These are phyloP conservation scores for Phytophthora citrophthora DNA, from an alignment of 352 stramenopile species.

Conservation along the genomic window DNA sequence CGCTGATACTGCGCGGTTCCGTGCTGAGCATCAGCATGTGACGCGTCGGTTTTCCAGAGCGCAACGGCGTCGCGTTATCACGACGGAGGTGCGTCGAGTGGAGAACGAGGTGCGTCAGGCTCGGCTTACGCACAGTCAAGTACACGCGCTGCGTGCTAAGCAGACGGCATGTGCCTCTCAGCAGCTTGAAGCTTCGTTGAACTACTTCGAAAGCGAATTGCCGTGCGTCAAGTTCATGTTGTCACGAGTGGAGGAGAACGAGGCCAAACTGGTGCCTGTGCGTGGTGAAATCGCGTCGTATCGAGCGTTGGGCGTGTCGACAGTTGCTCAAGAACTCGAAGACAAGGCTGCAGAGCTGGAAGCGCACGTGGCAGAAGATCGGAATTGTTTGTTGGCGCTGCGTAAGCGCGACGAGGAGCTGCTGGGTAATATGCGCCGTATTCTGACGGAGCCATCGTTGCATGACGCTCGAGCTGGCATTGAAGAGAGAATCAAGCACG, in stretches of 20 bases:
- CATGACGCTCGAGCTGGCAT: slow-evolving; percentile 25
- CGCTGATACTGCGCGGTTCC: slow-evolving; percentile 48
- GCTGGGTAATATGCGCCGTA: slow-evolving; percentile 33
- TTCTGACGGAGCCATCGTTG: slow-evolving; percentile 35
- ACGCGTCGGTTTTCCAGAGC: slow-evolving; percentile 43
- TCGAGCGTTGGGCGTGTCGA: slow-evolving; percentile 55
- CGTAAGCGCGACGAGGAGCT: slow-evolving; percentile 61
- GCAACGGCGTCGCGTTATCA: slow-evolving; percentile 47
- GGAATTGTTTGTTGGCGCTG: slow-evolving; percentile 49
- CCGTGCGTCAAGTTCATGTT: slow-evolving; percentile 86
- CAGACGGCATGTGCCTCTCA: slow-evolving; percentile 53
- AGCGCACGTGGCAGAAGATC: slow-evolving; percentile 59
- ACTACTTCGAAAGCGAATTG: slow-evolving; percentile 79
- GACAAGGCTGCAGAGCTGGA: slow-evolving; percentile 47
- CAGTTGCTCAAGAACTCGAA: slow-evolving; percentile 58
- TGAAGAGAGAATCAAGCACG: slow-evolving; percentile 51
- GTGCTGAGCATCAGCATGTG: slow-evolving; percentile 56
- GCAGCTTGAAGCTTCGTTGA: slow-evolving; percentile 69
- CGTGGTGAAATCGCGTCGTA: slow-evolving; percentile 56
- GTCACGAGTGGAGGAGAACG: slow-evolving; percentile 57
- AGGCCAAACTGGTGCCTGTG: slow-evolving; percentile 46
- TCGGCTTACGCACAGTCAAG: slow-evolving; percentile 43
- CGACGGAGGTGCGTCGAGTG: slow-evolving; percentile 42
- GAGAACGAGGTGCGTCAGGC: slow-evolving; percentile 46
- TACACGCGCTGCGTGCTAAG: slow-evolving; percentile 54